A percentile compares a stretch with the other conserved stretches of the same genome.
Conservation (phyloP, 2,329 filamentous ascomycete species). For the Ascochyta pisi region DNA sequence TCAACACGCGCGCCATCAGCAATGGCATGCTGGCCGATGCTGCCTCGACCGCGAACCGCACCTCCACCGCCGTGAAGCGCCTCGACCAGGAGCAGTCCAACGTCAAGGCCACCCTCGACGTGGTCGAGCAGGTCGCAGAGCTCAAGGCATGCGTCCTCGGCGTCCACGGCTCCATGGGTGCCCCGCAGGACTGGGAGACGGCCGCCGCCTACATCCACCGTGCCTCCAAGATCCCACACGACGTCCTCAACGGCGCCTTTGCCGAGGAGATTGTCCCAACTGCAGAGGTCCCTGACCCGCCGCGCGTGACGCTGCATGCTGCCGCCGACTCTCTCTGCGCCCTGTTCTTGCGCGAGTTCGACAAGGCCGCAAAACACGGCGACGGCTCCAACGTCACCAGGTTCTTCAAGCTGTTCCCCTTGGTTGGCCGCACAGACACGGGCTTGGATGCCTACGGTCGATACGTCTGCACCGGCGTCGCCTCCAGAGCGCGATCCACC, state of each 20-base stretch:
- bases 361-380: conserved; percentile 85
- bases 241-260: conserved; percentile 83
- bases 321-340: conserved; percentile 89
- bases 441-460: conserved; percentile 93
- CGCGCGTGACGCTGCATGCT: conserved; percentile 82
- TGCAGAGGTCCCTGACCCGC: conserved; percentile 91
- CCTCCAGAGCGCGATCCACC: conserved; percentile 79
- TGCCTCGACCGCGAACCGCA: conserved; percentile 81
- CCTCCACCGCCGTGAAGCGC: conserved; percentile 84
- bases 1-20: conserved; percentile 81
- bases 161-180: conserved; percentile 94
- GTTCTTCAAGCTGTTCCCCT: conserved; percentile 97
- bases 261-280: conserved; percentile 93
- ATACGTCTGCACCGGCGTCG: conserved; percentile 95
- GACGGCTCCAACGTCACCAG: conserved; percentile 89
- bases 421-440: conserved; percentile 87
- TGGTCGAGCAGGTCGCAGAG: conserved; percentile 96
- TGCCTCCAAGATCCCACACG: conserved; percentile 78
- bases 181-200: conserved; percentile 97
- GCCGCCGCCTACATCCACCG: conserved; percentile 88
- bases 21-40: conserved; percentile 90
- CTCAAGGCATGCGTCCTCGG: conserved; percentile 96
- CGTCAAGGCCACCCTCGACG: conserved; percentile 86
- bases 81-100: conserved; percentile 90
- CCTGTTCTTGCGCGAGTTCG: conserved; percentile 92